Evolutionary conservation across 495 filamentous ascomycete species (phyloP).

Genomic region (Aspergillus leporis): DNA sequence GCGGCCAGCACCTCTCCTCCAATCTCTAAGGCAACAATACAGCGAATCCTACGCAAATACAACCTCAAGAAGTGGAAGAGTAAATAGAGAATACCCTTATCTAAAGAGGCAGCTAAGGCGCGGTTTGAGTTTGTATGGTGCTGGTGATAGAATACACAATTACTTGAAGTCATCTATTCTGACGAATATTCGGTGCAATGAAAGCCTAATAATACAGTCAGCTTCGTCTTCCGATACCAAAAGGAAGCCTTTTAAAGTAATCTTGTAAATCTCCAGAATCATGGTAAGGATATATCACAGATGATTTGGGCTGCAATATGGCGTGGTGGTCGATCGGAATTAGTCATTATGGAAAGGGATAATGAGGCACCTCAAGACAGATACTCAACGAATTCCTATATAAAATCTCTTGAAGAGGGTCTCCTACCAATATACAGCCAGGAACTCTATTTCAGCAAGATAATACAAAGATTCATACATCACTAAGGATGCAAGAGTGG

Average conservation of each 20-base stretch:
- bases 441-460: slow-evolving; percentile 9
- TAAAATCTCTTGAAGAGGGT: slow-evolving; percentile 4
- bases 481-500: not conserved
- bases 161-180: no score
- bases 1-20: not conserved
- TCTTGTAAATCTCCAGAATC: slow-evolving; percentile 5
- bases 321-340: slow-evolving; percentile 8
- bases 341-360: slow-evolving; percentile 9
- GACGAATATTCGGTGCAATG: no score
- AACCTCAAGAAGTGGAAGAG: slow-evolving; percentile 6
- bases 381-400: slow-evolving; percentile 8
- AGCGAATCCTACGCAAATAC: not conserved
- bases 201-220: no score
- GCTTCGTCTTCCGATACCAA: not conserved
- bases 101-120: not conserved
- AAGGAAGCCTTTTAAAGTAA: not conserved
- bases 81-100: slow-evolving; percentile 6
- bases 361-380: not conserved
- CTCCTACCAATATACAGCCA: slow-evolving; percentile 4
- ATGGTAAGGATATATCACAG: slow-evolving; percentile 8
- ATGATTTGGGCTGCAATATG: slow-evolving; percentile 10
- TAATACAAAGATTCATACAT: slow-evolving; percentile 8
- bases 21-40: not conserved
- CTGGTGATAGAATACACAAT: not conserved
- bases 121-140: not conserved